Evolutionary conservation across 2,329 filamentous ascomycete genomes (phyloP).

Genomic region (Mycosphaerelloides madeirae): DNA sequence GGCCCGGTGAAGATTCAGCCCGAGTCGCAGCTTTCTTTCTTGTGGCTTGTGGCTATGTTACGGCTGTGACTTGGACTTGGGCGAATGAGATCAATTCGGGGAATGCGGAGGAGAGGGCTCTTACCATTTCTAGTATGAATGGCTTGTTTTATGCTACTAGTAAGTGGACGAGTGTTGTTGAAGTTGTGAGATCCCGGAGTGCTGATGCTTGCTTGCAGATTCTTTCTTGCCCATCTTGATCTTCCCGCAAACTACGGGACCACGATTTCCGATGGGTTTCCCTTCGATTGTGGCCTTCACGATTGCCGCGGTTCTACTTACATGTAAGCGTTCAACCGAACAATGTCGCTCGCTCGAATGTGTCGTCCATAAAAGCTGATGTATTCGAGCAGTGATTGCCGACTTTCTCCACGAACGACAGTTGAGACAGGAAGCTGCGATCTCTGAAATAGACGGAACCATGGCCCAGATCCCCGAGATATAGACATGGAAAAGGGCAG

Average conservation of each 20-base stretch:
- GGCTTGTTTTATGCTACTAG: conserved; percentile 9
- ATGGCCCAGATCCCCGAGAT: too few relatives aligned
- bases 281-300: conserved; percentile 7
- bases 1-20: conserved; percentile 6
- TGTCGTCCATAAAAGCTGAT: not conserved
- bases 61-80: conserved; percentile 9
- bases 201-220: not conserved
- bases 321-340: conserved; percentile 2
- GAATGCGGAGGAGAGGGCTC: conserved; percentile 8
- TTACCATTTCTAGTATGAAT: conserved; percentile 12
- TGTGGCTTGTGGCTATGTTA: conserved; percentile 9
- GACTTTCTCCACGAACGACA: conserved; percentile 7
- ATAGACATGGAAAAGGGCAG: too few relatives aligned
- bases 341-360: not conserved
- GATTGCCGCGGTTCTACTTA: conserved; percentile 2
- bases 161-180: not conserved
- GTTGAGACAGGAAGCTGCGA: conserved; percentile 3
- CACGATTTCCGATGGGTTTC: conserved; percentile 7
- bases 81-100: conserved; percentile 11
- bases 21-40: conserved; percentile 11
- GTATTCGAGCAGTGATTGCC: not conserved
- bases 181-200: not conserved
- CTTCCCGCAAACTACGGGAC: conserved; percentile 9
- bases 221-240: conserved; percentile 9
- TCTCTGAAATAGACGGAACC: too few relatives aligned